Conservation (phyloP, 2,329 filamentous ascomycete species). For the Fusarium verticillioides region DNA sequence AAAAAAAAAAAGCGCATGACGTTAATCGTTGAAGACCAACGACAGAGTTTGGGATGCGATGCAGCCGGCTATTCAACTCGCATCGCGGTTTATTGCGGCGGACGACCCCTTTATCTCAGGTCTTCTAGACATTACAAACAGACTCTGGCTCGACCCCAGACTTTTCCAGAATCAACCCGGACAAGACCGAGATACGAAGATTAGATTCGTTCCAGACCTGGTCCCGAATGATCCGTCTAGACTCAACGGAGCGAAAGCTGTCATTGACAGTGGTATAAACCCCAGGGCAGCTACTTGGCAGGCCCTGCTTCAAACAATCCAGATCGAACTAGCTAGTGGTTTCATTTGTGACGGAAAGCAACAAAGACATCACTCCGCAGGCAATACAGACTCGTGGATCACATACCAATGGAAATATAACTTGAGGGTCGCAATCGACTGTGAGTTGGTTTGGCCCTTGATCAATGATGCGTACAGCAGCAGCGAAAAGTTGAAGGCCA, state of each 20-base stretch:
- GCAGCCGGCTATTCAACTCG: constrained; percentile 45
- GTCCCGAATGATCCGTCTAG: constrained; percentile 1
- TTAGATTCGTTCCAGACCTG: constrained; percentile 10
- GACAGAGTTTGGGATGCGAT: constrained; percentile 46
- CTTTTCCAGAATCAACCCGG: constrained; percentile 4
- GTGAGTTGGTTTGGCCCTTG: constrained; percentile 43
- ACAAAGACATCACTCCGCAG: neutral
- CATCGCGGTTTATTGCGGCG: constrained; percentile 36
- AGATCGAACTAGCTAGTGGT: constrained; percentile 22
- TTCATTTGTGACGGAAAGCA: constrained; percentile 1
- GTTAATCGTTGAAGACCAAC: constrained; percentile 24
- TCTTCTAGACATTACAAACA: constrained; percentile 42
- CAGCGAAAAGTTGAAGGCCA: constrained; percentile 43
- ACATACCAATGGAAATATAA: neutral
- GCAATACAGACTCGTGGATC: neutral
- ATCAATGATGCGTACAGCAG: constrained; percentile 35
- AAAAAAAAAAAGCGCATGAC: neutral
- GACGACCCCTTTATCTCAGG: constrained; percentile 35
- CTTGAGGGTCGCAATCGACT: constrained; percentile 19
- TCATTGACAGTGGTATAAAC: constrained; percentile 8
- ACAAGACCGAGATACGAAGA: neutral
- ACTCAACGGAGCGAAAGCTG: neutral
- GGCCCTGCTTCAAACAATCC: constrained; percentile 1
- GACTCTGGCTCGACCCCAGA: constrained; percentile 18
- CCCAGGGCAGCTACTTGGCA: neutral